Base-by-base conservation (phyloP, 768 basidiomycete genomes). In the Tylopilus felleus region DNA sequence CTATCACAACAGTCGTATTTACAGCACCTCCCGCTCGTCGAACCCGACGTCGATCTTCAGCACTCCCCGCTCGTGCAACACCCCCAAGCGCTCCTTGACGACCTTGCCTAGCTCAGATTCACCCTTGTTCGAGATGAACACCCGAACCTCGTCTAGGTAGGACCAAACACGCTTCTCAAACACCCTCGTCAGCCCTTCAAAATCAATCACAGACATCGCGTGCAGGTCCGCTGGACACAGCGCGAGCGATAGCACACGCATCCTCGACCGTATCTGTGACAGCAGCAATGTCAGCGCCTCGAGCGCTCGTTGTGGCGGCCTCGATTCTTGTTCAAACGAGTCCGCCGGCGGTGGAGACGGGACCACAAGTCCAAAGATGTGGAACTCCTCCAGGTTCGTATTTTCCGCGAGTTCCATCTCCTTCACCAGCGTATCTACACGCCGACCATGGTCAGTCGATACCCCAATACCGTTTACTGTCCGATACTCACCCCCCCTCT, bases 321-420 rank as follows among this genome's bases (percentile, higher is more conserved):
- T 29, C 21, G 52, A 45, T 6, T 56, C 58, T 23, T 59, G 52
- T 5, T 50, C 63, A n/a, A 61, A 65, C 27, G 63, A 60, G 48
- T 66, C 62, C 19, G 31, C 44, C 2, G 51, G 65, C 7, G 70
- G 64, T 39, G 66, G 68, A 27, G 70, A 66, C 19, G 66, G 68
- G 42, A 71, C 60, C 14, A 70, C 61, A 10, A 70, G 64, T 7
- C 66, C 68, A 51, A 72, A 72, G 25, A 70, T 58, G 51, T 72
- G 70, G 38, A 68, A 53, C 50, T 68, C 70, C 9, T 46, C 60
- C 25, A 70, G 57, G 41, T 49, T 55, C 25, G 48, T 58, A 45
- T 68, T 72, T 17, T 58, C 51, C 0, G 63, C 52, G 17, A 70
- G 68, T 17, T 60, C 53, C 29, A 72, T 60, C 23, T 70, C 65